Conservation (phyloP, 495 filamentous ascomycete species). For the Aspergillus biplanus region DNA sequence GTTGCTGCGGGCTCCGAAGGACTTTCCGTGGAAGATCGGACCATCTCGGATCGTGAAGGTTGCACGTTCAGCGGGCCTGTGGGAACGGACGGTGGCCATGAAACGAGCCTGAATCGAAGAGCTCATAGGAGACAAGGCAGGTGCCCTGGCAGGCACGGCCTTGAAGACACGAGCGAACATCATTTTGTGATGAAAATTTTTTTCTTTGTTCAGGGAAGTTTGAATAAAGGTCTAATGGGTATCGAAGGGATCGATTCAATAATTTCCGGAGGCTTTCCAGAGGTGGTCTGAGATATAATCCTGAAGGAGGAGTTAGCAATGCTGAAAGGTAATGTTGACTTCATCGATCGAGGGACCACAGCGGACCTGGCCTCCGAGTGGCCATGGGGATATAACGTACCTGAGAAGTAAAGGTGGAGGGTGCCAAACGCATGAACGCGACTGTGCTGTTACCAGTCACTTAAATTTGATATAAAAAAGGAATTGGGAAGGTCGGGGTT, state of each 20-base stretch:
- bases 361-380: constrained; percentile 2
- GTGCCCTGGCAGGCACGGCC: constrained; percentile 56
- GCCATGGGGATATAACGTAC: constrained; percentile 54
- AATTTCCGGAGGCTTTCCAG: constrained; percentile 89
- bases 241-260: constrained; percentile 49
- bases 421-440: constrained; percentile 93
- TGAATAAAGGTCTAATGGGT: constrained; percentile 6
- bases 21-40: constrained; percentile 90
- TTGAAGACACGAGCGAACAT: constrained; percentile 75
- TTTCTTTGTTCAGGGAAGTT: constrained; percentile 17
- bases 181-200: constrained; percentile 46
- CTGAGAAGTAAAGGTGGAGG: constrained; percentile 95
- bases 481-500: constrained; percentile 9
- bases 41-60: constrained; percentile 97
- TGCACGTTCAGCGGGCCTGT: constrained; percentile 73
- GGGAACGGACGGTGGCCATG: constrained; percentile 68
- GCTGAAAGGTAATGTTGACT: background rate
- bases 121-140: constrained; percentile 53
- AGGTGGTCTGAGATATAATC: constrained; percentile 99
- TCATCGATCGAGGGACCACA: background rate
- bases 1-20: constrained; percentile 89
- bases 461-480: constrained; percentile 23
- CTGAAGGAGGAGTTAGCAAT: constrained; percentile 49
- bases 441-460: constrained; percentile 49
- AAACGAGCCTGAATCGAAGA: constrained; percentile 57